A percentile compares a stretch with the other conserved stretches of the same genome.
phyloP scores from a whole-genome alignment of 1,284 basidiomycete genomes.

The Ceratorhiza oryzae-sativae region DNA sequence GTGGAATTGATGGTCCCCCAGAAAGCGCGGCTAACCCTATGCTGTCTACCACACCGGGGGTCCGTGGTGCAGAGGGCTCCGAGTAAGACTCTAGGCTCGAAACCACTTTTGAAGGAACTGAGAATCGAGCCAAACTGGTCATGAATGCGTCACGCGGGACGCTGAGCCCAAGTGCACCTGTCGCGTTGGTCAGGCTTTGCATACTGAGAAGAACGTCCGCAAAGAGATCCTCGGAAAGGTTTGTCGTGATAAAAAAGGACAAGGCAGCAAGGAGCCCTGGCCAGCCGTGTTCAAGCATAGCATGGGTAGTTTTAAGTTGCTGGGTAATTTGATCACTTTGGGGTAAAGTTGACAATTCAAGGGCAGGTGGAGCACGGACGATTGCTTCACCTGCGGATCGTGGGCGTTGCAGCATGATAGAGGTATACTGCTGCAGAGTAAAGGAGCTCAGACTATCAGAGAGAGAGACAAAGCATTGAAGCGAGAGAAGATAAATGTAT shows the following conservation, averaged over 20 bases:
- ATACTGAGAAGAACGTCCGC: slow-evolving; percentile 81
- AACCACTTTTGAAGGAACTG: slow-evolving; percentile 87
- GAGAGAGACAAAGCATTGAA: slow-evolving; percentile 87
- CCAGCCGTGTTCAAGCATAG: slow-evolving; percentile 87
- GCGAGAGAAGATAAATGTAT: slow-evolving; percentile 89
- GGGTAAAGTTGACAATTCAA: slow-evolving; percentile 69
- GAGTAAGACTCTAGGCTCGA: slow-evolving; percentile 78
- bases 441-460: slow-evolving; percentile 86
- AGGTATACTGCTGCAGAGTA: slow-evolving; percentile 72
- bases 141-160: slow-evolving; percentile 95
- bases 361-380: slow-evolving; percentile 73
- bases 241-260: slow-evolving; percentile 88
- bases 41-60: slow-evolving; percentile 64
- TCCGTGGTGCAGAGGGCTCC: slow-evolving; percentile 70
- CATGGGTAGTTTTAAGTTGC: slow-evolving; percentile 67
- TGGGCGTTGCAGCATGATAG: slow-evolving; percentile 70
- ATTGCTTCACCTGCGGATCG: slow-evolving; percentile 67
- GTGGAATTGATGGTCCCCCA: slow-evolving; percentile 53
- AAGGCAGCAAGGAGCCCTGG: slow-evolving; percentile 88
- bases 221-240: slow-evolving; percentile 87
- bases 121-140: slow-evolving; percentile 83
- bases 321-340: slow-evolving; percentile 60
- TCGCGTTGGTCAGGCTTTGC: slow-evolving; percentile 85
- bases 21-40: slow-evolving; percentile 61
- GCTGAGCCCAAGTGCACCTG: slow-evolving; percentile 83